A percentile compares a stretch with the other conserved stretches of the same genome.
phyloP scores from a whole-genome alignment of 768 basidiomycete genomes.

The Hirschioporus abietinus region DNA sequence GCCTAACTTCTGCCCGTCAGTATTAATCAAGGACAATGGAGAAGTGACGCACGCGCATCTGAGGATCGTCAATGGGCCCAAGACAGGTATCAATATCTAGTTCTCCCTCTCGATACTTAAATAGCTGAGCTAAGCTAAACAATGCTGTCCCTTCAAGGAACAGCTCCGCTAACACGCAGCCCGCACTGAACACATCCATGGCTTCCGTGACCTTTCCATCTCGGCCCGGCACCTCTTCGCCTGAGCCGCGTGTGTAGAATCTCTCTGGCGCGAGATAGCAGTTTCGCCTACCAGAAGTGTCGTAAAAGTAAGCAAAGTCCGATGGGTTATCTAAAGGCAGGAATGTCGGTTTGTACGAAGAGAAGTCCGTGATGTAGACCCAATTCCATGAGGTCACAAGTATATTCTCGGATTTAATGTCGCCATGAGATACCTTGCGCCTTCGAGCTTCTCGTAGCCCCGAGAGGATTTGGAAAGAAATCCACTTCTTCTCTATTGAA shows the following conservation, averaged over 20 bases:
- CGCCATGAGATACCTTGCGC: constrained; percentile 91
- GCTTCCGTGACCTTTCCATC: constrained; percentile 86
- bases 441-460: constrained; percentile 79
- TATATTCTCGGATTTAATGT: constrained; percentile 96
- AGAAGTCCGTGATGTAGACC: constrained; percentile 92
- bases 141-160: constrained; percentile 92
- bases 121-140: constrained; percentile 91
- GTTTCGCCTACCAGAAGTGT: constrained; percentile 87
- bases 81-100: constrained; percentile 70
- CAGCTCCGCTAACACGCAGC: constrained; percentile 93
- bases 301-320: constrained; percentile 97
- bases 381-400: constrained; percentile 96
- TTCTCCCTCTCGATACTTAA: constrained; percentile 88
- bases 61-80: constrained; percentile 70
- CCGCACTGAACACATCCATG: constrained; percentile 96
- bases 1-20: constrained; percentile 44
- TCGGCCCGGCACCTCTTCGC: constrained; percentile 63
- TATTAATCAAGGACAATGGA: constrained; percentile 3
- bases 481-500: constrained; percentile 95
- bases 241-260: constrained; percentile 73
- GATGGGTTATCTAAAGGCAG: constrained; percentile 95
- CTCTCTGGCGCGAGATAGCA: constrained; percentile 97
- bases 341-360: constrained; percentile 88
- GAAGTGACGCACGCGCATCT: constrained; percentile 61
- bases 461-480: constrained; percentile 86